These are phyloP conservation scores for Coemansia sp. DNA, from an alignment of 192 early-diverging fungal species.

Conservation along the genomic window DNA sequence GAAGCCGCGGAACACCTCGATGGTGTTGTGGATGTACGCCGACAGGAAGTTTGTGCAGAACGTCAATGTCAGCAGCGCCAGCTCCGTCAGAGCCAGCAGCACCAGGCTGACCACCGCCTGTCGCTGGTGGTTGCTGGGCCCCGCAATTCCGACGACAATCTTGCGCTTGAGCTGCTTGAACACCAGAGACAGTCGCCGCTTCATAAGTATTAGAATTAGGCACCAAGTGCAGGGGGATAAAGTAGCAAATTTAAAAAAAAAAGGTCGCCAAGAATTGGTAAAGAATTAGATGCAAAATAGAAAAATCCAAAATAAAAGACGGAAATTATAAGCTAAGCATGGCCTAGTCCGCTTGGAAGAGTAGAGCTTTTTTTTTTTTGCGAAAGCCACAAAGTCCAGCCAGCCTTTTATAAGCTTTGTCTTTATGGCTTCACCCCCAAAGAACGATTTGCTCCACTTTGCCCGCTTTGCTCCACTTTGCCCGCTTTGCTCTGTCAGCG, in stretches of 20 bases:
- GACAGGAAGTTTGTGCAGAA: conserved; percentile 56
- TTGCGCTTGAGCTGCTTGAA: conserved; percentile 48
- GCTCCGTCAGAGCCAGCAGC: conserved; percentile 43
- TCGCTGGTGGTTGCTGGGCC: conserved; percentile 45
- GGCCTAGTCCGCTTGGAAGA: no score
- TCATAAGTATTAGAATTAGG: conserved; percentile 23
- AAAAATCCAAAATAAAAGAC: conserved; percentile 1
- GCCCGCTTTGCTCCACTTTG: no score
- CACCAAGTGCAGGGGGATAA: not conserved
- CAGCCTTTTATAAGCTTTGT: no score
- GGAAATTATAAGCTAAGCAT: not conserved
- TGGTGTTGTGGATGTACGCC: conserved; percentile 50
- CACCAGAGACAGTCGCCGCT: conserved; percentile 44
- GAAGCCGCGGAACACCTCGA: conserved; percentile 48
- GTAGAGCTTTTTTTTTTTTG: no score
- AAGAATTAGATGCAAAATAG: conserved; percentile 11
- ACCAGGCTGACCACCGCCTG: conserved; percentile 47
- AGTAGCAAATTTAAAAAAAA: conserved; percentile 5
- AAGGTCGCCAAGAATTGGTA: conserved; percentile 4
- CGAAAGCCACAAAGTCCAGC: no score
- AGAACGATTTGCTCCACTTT: no score
- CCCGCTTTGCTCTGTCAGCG: no score
- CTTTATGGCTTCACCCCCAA: no score
- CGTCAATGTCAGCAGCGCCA: conserved; percentile 50
- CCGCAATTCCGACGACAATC: conserved; percentile 44